phyloP scores from a whole-genome alignment of 768 basidiomycete genomes.

The Tylopilus sp. region DNA sequence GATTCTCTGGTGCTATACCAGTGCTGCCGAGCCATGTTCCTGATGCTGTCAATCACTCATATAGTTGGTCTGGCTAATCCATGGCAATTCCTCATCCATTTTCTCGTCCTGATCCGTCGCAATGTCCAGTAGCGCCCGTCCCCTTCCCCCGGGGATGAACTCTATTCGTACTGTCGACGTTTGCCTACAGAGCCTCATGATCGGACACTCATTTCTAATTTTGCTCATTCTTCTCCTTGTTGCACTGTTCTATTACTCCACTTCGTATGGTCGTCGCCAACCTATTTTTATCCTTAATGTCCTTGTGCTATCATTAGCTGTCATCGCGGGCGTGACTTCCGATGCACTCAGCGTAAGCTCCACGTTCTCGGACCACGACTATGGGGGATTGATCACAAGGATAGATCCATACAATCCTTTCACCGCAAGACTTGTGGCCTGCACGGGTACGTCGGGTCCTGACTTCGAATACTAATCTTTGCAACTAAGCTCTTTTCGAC shows the following conservation, averaged over 20 bases:
- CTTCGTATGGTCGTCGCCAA: slow-evolving; percentile 10
- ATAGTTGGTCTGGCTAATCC: no score
- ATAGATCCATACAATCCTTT: slow-evolving; percentile 23
- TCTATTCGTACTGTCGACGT: neutral
- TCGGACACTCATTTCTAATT: slow-evolving; percentile 24
- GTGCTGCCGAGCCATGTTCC: no score
- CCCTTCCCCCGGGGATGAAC: neutral
- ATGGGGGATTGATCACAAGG: neutral
- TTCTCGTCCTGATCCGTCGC: neutral
- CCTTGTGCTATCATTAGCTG: slow-evolving; percentile 3
- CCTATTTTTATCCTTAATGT: slow-evolving; percentile 28
- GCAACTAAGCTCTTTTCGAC: neutral
- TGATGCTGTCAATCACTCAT: no score
- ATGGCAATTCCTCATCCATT: no score
- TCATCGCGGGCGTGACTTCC: slow-evolving; percentile 3
- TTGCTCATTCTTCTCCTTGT: slow-evolving; percentile 21
- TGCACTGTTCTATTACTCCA: slow-evolving; percentile 26
- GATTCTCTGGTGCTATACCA: no score
- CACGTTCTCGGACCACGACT: no score
- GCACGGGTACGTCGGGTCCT: neutral
- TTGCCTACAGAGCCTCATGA: slow-evolving; percentile 16
- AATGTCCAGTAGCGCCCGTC: neutral
- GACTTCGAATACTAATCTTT: neutral
- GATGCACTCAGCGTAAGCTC: slow-evolving; percentile 8
- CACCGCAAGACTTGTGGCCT: slow-evolving; percentile 13